Evolutionary conservation across 306 rosid species (phyloP).

Genomic region (Trifolium dubium): DNA sequence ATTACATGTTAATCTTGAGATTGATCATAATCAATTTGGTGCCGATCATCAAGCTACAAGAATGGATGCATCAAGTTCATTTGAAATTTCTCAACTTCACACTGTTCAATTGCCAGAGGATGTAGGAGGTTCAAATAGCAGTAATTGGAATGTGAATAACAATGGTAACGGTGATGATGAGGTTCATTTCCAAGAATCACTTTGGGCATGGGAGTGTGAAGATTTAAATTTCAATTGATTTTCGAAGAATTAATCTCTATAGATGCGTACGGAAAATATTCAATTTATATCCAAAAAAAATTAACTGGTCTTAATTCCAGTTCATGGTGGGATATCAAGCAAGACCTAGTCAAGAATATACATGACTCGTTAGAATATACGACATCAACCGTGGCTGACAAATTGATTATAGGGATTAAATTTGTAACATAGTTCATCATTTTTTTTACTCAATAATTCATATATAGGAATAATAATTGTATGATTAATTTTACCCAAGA

Average conservation of each 20-base stretch:
- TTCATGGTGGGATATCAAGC: slow-evolving; percentile 18
- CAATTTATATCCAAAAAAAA: no score
- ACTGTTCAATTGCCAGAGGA: slow-evolving; percentile 8
- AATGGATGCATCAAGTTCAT: slow-evolving; percentile 47
- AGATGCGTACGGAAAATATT: no score
- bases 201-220: slow-evolving; percentile 71
- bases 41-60: neutral
- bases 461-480: neutral
- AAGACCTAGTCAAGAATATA: neutral
- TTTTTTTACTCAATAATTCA: neutral
- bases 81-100: slow-evolving; percentile 22
- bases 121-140: slow-evolving; percentile 39
- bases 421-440: slow-evolving; percentile 16
- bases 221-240: slow-evolving; percentile 52
- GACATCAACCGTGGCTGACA: neutral
- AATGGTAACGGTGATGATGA: neutral
- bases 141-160: slow-evolving; percentile 41
- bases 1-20: slow-evolving; percentile 17
- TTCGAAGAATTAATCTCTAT: neutral
- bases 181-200: slow-evolving; percentile 42
- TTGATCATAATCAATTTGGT: slow-evolving; percentile 31
- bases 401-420: neutral
- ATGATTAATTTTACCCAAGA: neutral
- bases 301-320: slow-evolving; percentile 46
- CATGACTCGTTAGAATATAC: neutral